Conservation (phyloP, 192 early-diverging fungal species). For the Gaertneriomyces semiglobifer region DNA sequence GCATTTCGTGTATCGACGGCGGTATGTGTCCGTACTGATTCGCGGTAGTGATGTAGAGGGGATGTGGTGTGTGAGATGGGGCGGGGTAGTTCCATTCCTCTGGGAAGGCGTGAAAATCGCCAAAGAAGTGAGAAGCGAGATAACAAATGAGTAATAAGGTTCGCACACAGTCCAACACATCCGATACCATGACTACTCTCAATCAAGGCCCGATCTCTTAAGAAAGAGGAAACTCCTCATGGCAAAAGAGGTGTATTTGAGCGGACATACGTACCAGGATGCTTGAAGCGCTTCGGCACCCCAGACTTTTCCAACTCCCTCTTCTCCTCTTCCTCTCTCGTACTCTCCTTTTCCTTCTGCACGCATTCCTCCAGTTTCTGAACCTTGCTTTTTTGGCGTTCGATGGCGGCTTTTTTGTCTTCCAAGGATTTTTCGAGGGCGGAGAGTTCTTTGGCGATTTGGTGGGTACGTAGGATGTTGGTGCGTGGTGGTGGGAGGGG, state of each 20-base stretch:
- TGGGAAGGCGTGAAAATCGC: not conserved
- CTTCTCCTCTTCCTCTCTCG: constrained; percentile 11
- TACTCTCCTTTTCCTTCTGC: constrained; percentile 16
- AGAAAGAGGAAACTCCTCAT: too few species aligned
- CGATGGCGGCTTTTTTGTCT: constrained; percentile 3
- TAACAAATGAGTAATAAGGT: not conserved
- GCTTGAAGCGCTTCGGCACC: too few species aligned
- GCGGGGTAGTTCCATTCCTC: constrained; percentile 39
- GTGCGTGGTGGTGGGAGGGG: constrained; percentile 3
- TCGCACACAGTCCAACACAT: too few species aligned
- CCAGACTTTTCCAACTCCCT: constrained; percentile 14
- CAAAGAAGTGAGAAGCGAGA: not conserved
- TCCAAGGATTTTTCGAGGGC: constrained; percentile 15
- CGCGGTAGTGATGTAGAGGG: constrained; percentile 51
- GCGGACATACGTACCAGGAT: too few species aligned
- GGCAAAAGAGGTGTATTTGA: too few species aligned
- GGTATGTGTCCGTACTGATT: constrained; percentile 39
- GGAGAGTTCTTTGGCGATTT: constrained; percentile 35
- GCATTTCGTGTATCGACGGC: constrained; percentile 56
- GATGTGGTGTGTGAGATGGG: constrained; percentile 32
- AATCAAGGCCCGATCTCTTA: too few species aligned
- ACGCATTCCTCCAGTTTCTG: constrained; percentile 12
- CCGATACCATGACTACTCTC: too few species aligned
- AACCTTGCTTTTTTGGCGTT: not conserved
- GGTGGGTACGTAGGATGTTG: constrained; percentile 26